phyloP scores from a whole-genome alignment of 176 grass and related monocot genomes.

The Bothriochloa decipiens region DNA sequence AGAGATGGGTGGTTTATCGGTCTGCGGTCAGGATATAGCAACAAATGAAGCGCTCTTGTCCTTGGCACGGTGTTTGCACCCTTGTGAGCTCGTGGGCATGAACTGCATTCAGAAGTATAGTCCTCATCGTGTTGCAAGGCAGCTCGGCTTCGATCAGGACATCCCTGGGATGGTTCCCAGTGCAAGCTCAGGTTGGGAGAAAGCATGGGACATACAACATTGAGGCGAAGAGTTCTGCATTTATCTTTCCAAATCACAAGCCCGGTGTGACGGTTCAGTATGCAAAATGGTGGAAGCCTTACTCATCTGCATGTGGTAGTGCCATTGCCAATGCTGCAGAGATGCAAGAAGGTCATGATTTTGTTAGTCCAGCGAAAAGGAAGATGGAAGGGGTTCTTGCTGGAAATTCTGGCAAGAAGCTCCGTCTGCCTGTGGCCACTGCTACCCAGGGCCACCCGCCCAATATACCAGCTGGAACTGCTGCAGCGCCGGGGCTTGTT shows the following conservation, averaged over 20 bases:
- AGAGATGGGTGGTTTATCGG: neutral
- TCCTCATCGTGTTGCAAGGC: conserved; percentile 67
- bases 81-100: conserved; percentile 51
- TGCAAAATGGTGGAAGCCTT: conserved; percentile 57
- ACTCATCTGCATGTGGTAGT: conserved; percentile 28
- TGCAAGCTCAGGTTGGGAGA: conserved; percentile 42
- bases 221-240: conserved; percentile 32
- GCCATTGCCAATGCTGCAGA: neutral
- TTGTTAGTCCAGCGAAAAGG: conserved; percentile 40
- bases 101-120: conserved; percentile 47
- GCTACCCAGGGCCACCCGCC: neutral
- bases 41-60: conserved; percentile 15
- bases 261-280: conserved; percentile 44
- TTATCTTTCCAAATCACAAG: conserved; percentile 50
- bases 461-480: neutral
- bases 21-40: neutral
- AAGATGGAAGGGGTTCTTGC: conserved; percentile 54
- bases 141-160: conserved; percentile 78
- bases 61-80: conserved; percentile 40
- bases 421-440: neutral
- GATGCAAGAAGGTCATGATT: too few relatives aligned
- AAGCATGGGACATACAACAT: conserved; percentile 67
- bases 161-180: conserved; percentile 42
- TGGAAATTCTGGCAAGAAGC: conserved; percentile 6
- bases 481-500: neutral